Percentiles rank a stretch among this genome's conserved stretches.
These are phyloP conservation scores for Odonthalia washingtoniensis DNA, from an alignment of 31 red algal genomes.

Conservation along the genomic window DNA sequence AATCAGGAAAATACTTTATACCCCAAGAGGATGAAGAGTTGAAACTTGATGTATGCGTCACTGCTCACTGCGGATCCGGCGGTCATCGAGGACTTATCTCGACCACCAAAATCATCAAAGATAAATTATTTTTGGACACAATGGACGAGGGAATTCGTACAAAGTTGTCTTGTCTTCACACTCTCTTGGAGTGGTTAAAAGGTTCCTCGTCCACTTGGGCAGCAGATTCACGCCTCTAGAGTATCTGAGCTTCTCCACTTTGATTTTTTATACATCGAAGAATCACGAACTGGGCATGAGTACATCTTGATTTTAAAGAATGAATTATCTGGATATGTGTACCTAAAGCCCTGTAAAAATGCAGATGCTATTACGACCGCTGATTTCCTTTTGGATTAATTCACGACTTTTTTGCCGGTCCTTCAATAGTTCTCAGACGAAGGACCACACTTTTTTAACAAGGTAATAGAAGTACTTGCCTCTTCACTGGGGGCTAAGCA, in stretches of 20 bases:
- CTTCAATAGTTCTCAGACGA: constrained; percentile 50
- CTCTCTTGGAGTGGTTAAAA: too few species aligned
- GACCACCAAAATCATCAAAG: too few species aligned
- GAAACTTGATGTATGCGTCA: too few species aligned
- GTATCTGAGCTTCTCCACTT: too few species aligned
- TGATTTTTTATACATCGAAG: constrained; percentile 52
- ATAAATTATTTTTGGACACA: too few species aligned
- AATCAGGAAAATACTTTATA: background rate
- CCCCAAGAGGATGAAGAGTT: background rate
- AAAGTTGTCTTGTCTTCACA: too few species aligned
- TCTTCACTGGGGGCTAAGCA: constrained; percentile 27
- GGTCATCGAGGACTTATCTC: too few species aligned
- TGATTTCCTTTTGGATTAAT: constrained; percentile 32
- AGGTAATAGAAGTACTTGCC: constrained; percentile 45
- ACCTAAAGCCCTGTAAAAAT: background rate
- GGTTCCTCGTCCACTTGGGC: too few species aligned
- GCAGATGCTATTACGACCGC: constrained; percentile 41
- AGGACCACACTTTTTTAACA: constrained; percentile 45
- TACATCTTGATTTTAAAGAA: constrained; percentile 54
- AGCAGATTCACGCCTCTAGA: too few species aligned
- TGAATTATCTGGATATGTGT: constrained; percentile 60
- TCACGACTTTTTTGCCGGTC: constrained; percentile 30
- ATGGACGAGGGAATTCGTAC: too few species aligned
- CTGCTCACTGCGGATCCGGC: too few species aligned
- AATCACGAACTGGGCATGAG: background rate